Base-by-base conservation (phyloP, 208 protist genomes). In the Entamoeba nuttalli region DNA sequence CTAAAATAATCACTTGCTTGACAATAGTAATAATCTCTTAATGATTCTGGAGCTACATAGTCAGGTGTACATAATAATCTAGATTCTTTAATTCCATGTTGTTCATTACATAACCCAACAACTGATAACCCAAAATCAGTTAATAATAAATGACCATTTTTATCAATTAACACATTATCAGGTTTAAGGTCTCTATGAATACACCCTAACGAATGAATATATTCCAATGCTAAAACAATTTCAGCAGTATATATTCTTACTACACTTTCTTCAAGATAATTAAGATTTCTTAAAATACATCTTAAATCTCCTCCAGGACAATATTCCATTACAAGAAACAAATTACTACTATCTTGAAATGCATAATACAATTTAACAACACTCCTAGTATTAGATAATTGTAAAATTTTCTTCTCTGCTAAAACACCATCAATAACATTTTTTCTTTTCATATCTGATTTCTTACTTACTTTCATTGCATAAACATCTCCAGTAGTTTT, bases 1-100 rank as follows among this genome's bases (percentile, higher is more conserved):
- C 97, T 97, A 98, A 98, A 99, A 98, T 98, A 99, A 97, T 99
- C 98, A 25, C 99, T 98, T 52, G 98, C 98, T 96, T 98, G 98
- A 41, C 98, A 98, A 96, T 99, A 98, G 0, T 98, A 98, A 57
- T 97, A 97, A 71, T 98, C 97, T 69, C 97, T 97, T 41, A 99
- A 97, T 73, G 99, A 98, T 96, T 99, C 98, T 11, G 98, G 98
- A 1, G 98, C 97, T 52, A 57, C 17, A 25, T 95, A 95, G 21
- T 71, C 52, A 11, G 50, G 52, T 0, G 52, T 62, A 19, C 51
- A 95, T 0, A 93, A 9, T 1, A 93, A 14, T 5, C 35, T 4
- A 48, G 5, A 4, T 2, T 93, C 1, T 21, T 19, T 0, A 15
- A 21, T 41, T 41, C 41, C 7, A 2, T 0, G 0, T 35, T 84